Evolutionary conservation across 2,329 filamentous ascomycete genomes (phyloP).

Genomic region (Didymella glomerata): DNA sequence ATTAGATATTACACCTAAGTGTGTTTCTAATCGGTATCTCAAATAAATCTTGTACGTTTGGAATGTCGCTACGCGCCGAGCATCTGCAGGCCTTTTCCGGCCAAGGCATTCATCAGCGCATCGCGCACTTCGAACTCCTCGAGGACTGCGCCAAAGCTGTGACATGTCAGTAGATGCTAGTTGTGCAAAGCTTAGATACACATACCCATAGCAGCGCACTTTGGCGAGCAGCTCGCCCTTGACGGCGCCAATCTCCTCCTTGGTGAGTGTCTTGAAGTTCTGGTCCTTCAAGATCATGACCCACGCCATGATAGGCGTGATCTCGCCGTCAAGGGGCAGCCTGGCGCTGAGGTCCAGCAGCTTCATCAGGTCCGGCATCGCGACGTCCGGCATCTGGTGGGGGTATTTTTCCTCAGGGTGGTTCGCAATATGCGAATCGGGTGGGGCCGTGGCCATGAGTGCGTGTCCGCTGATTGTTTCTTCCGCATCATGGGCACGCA

Average conservation of each 20-base stretch:
- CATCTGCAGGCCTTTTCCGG: slow-evolving; percentile 57
- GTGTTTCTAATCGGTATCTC: slow-evolving; percentile 2
- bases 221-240: slow-evolving; percentile 79
- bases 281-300: slow-evolving; percentile 72
- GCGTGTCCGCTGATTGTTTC: slow-evolving; percentile 81
- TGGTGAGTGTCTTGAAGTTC: slow-evolving; percentile 70
- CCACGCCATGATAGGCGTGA: slow-evolving; percentile 96
- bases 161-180: slow-evolving; percentile 18
- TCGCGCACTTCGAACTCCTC: slow-evolving; percentile 80
- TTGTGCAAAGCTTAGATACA: slow-evolving; percentile 31
- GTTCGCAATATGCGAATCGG: slow-evolving; percentile 67
- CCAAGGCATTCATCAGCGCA: slow-evolving; percentile 76
- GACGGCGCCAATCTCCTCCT: slow-evolving; percentile 74
- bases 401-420: slow-evolving; percentile 65
- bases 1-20: slow-evolving; percentile 36
- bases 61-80: slow-evolving; percentile 9
- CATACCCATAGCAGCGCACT: slow-evolving; percentile 90
- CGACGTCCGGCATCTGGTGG: slow-evolving; percentile 78
- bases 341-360: slow-evolving; percentile 84
- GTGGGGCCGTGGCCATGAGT: slow-evolving; percentile 90
- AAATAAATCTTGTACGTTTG: not conserved
- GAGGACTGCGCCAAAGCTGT: slow-evolving; percentile 71
- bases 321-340: slow-evolving; percentile 84
- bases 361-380: slow-evolving; percentile 78
- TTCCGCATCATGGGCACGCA: slow-evolving; percentile 60